Conservation (phyloP, 768 basidiomycete species). For the Rhodotorula babjevae region DNA sequence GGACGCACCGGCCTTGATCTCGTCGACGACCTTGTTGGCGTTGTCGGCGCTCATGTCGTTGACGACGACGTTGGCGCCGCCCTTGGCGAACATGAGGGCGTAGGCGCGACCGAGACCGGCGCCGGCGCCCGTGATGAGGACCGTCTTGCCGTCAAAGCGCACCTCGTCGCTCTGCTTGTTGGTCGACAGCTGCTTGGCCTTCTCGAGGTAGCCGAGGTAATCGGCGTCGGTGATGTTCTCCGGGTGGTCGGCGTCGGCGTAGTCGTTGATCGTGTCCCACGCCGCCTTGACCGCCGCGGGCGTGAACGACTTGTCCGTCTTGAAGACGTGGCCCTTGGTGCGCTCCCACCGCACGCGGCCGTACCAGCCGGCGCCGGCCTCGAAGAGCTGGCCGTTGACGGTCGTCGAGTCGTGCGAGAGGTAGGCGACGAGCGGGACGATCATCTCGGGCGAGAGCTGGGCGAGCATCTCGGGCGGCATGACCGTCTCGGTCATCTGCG, state of each 20-base stretch:
- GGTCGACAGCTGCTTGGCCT: constrained; percentile 58
- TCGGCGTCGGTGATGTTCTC: constrained; percentile 40
- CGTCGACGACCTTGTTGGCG: constrained; percentile 77
- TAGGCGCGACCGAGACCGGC: constrained; percentile 89
- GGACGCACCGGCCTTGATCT: constrained; percentile 66
- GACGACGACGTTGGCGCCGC: constrained; percentile 94
- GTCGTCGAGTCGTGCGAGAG: constrained; percentile 54
- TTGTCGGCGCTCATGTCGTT: constrained; percentile 89
- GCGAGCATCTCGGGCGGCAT: constrained; percentile 86
- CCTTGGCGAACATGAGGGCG: constrained; percentile 79
- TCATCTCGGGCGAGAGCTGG: constrained; percentile 68
- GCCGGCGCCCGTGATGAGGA: constrained; percentile 89
- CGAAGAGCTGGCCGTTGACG: constrained; percentile 76
- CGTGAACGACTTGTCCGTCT: constrained; percentile 81
- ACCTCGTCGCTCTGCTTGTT: constrained; percentile 69
- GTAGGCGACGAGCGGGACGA: constrained; percentile 86
- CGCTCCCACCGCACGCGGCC: constrained; percentile 92
- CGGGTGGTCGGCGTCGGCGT: constrained; percentile 54
- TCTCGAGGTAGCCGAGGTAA: constrained; percentile 61
- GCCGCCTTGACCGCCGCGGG: constrained; percentile 87
- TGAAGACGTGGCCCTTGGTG: constrained; percentile 79
- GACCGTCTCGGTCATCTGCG: constrained; percentile 84
- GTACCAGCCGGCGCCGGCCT: constrained; percentile 86
- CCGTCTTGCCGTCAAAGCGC: constrained; percentile 81
- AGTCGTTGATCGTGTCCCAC: constrained; percentile 78